These are phyloP conservation scores for Beta lomatogona DNA, from an alignment of 179 eudicot genomes.

Conservation along the genomic window DNA sequence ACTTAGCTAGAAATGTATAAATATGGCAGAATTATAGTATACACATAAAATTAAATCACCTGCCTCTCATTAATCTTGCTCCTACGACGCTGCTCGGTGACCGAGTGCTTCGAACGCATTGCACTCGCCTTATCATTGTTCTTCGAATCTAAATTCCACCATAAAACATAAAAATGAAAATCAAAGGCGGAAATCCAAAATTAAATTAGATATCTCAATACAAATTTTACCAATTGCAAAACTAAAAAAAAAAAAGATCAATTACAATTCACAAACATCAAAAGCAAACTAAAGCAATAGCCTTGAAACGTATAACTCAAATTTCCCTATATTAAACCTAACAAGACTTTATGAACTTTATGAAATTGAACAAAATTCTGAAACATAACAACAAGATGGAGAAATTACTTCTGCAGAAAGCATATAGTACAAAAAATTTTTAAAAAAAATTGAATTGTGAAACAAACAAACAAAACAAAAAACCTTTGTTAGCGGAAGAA, in stretches of 20 bases:
- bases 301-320: neutral
- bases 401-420: too few relatives aligned
- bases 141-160: conserved; percentile 46
- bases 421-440: too few relatives aligned
- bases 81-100: conserved; percentile 91
- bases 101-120: conserved; percentile 84
- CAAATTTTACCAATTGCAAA: neutral
- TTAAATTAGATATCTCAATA: neutral
- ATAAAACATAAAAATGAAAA: neutral
- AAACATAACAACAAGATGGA: neutral
- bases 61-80: conserved; percentile 95
- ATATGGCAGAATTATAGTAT: neutral
- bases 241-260: neutral
- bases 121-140: conserved; percentile 53
- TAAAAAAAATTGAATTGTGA: neutral
- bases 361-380: neutral
- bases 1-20: too few relatives aligned
- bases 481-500: conserved; percentile 37
- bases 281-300: neutral
- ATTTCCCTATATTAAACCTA: neutral
- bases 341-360: neutral
- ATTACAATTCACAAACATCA: neutral
- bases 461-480: neutral
- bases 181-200: neutral
- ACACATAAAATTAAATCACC: conserved; percentile 8